Base-by-base conservation (phyloP, 257 asterid genomes). In the Solanum gracilifrons region DNA sequence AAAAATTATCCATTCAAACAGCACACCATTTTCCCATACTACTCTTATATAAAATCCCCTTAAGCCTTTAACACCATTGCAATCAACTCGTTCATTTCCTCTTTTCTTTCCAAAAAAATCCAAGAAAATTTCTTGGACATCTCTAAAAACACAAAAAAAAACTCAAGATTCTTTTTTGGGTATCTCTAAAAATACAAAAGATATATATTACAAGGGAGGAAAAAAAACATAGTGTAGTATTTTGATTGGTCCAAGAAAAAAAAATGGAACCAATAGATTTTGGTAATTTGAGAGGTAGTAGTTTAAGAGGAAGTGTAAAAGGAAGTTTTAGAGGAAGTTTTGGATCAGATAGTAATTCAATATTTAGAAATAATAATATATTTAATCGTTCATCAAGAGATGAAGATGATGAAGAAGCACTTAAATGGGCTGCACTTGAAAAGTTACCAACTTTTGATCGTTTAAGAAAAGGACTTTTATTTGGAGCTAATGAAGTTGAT, bases 381-480 rank as follows among this genome's bases (percentile, higher is more conserved):
- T 83, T 92, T 95, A 1, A 85, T 80, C 39, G 92, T 7, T 92
- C 98, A 3, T 71, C 93, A 3, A 90, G 94, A 0, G 95, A 93
- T 1, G 96, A 94, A 69, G 96, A 95, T 11, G 97, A 94, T n/a
- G 97, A 95, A 35, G 98, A 93, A 35, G 97, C 96, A 33, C 85
- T 95, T 29, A 92, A 92, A 87, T 95, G 98, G 98, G 98, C 98
- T 0, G 96, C 97, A 3, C 90, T 95, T 16, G 98, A 95, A 84
- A 92, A 92, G 33, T 86, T 95, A 35, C 97, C 98, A 1, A 95
- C 98, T 3, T 93, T 91, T 10, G 95, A 90, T 84, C 93, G 98
- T 13, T 92, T 95, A 37, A 87, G 95, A 74, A 93, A 92, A 64
- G 98, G 98, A 20, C 71, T 95, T 3, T 23, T 95, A 12, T 88